Percentiles rank a stretch among this genome's conserved stretches.
Evolutionary conservation across 345 rosid genomes (phyloP).

Genomic region (Physaria fendleri): DNA sequence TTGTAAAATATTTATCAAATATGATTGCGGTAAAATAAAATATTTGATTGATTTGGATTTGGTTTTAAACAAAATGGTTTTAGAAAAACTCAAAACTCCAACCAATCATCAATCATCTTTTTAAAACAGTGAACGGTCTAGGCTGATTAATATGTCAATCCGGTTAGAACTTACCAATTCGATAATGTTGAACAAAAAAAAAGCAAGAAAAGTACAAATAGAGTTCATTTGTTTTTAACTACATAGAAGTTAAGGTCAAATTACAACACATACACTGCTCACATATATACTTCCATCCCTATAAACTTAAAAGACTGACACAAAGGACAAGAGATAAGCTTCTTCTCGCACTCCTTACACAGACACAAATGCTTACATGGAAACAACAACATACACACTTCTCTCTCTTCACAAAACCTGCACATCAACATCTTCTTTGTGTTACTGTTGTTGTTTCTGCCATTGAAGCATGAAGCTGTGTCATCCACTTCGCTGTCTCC

Average conservation of each 20-base stretch:
- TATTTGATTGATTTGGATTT: no score
- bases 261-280: no score
- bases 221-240: slow-evolving; percentile 19
- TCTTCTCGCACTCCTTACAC: slow-evolving; percentile 84
- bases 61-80: no score
- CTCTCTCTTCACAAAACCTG: slow-evolving; percentile 65
- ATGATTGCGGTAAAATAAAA: no score
- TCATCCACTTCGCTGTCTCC: slow-evolving; percentile 92
- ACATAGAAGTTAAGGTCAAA: slow-evolving; percentile 10
- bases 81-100: no score
- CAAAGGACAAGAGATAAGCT: slow-evolving; percentile 75
- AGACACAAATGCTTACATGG: slow-evolving; percentile 96
- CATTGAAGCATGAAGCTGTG: slow-evolving; percentile 80
- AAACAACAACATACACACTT: slow-evolving; percentile 71
- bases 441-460: slow-evolving; percentile 33
- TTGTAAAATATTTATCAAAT: no score
- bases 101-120: no score
- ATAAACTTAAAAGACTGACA: slow-evolving; percentile 70
- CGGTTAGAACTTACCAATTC: not conserved
- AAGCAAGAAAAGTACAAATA: slow-evolving; percentile 3
- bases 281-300: slow-evolving; percentile 84
- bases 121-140: no score
- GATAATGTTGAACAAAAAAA: not conserved
- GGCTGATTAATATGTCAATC: not conserved
- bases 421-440: slow-evolving; percentile 53